These are phyloP conservation scores for Fusarium poae DNA, from an alignment of 2,329 filamentous ascomycete genomes.

Conservation along the genomic window DNA sequence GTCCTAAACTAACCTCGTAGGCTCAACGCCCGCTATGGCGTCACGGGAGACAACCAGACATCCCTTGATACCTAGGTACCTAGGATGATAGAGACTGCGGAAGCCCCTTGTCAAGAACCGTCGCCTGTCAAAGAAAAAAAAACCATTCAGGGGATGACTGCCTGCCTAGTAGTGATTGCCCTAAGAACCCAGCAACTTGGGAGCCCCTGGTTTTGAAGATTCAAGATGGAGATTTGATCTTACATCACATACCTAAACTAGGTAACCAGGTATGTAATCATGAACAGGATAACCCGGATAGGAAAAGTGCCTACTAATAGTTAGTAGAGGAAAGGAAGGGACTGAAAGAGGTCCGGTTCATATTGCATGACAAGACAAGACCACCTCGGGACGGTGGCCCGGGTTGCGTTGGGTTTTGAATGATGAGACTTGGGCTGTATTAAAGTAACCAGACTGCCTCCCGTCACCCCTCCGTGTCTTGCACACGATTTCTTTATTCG, in stretches of 20 bases:
- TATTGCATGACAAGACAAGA: constrained; percentile 23
- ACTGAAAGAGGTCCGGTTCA: constrained; percentile 19
- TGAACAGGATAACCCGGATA: constrained; percentile 9
- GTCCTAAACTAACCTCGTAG: constrained; percentile 3
- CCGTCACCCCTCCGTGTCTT: constrained; percentile 11
- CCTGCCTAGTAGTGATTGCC: constrained; percentile 7
- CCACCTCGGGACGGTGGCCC: constrained; percentile 5
- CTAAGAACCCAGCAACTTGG: constrained; percentile 18
- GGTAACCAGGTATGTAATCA: neutral
- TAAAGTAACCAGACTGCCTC: constrained; percentile 27
- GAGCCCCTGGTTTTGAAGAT: constrained; percentile 40
- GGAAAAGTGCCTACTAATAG: neutral
- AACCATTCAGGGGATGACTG: constrained; percentile 21
- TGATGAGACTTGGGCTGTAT: constrained; percentile 36
- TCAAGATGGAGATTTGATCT: constrained; percentile 40
- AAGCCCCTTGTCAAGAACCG: constrained; percentile 37
- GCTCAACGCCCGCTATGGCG: constrained; percentile 28
- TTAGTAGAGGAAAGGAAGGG: constrained; percentile 3
- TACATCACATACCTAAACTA: constrained; percentile 16
- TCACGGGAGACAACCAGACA: constrained; percentile 37
- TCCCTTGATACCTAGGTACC: too few relatives aligned
- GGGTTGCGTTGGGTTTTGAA: constrained; percentile 22
- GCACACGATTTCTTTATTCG: neutral
- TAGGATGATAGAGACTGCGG: constrained; percentile 37
- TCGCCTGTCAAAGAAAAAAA: constrained; percentile 43